Evolutionary conservation across 2,329 filamentous ascomycete genomes (phyloP).

Genomic region (Sporothrix protearum): DNA sequence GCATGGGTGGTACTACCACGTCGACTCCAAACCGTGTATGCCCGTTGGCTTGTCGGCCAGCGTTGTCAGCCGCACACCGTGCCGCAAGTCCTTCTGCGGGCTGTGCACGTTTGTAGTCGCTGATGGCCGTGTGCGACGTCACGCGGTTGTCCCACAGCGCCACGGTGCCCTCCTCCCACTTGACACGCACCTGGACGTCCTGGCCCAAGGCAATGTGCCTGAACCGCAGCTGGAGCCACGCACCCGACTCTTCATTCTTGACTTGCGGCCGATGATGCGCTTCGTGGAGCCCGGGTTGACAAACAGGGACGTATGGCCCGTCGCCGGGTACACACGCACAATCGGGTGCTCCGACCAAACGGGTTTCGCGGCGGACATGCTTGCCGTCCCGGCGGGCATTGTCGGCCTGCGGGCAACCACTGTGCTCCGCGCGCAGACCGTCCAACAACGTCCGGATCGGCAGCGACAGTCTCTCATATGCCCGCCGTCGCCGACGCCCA

Average conservation of each 20-base stretch:
- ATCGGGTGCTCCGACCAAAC: slow-evolving; percentile 72
- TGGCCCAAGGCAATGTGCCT: slow-evolving; percentile 52
- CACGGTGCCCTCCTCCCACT: slow-evolving; percentile 62
- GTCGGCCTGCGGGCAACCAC: slow-evolving; percentile 40
- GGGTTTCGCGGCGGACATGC: slow-evolving; percentile 39
- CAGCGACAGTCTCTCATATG: slow-evolving; percentile 39
- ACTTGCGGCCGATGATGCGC: slow-evolving; percentile 61
- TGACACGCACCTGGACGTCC: slow-evolving; percentile 65
- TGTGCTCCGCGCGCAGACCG: slow-evolving; percentile 40
- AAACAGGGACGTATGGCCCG: slow-evolving; percentile 78
- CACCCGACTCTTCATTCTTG: slow-evolving; percentile 65
- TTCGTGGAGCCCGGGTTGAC: slow-evolving; percentile 63
- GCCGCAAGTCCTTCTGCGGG: slow-evolving; percentile 40
- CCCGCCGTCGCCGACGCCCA: slow-evolving; percentile 40
- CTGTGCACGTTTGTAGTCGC: slow-evolving; percentile 44
- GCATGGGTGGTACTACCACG: slow-evolving; percentile 33
- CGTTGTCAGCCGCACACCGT: slow-evolving; percentile 43
- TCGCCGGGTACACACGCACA: slow-evolving; percentile 73
- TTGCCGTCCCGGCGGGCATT: slow-evolving; percentile 36
- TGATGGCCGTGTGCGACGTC: slow-evolving; percentile 44
- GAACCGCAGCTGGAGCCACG: slow-evolving; percentile 67
- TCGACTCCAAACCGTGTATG: slow-evolving; percentile 38
- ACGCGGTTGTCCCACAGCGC: slow-evolving; percentile 67
- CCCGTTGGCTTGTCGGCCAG: slow-evolving; percentile 40
- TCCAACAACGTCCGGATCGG: slow-evolving; percentile 39